Evolutionary conservation across 345 rosid genomes (phyloP).

Genomic region (Melaleuca alternifolia): DNA sequence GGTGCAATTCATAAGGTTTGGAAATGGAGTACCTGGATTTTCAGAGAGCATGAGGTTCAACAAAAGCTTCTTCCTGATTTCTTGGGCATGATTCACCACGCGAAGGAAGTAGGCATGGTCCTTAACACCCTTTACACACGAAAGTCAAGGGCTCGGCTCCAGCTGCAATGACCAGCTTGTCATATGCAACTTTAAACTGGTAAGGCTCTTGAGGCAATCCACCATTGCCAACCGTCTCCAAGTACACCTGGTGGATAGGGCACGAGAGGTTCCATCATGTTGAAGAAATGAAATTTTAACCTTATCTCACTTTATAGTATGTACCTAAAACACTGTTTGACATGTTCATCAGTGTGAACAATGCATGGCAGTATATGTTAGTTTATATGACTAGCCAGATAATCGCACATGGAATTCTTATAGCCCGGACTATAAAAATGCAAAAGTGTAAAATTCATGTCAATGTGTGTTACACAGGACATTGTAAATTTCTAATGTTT

Average conservation of each 20-base stretch:
- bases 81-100: slow-evolving; percentile 91
- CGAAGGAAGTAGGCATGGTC: slow-evolving; percentile 86
- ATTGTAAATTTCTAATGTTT: not conserved
- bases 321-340: not conserved
- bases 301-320: not conserved
- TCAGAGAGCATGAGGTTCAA: slow-evolving; percentile 89
- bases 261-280: not conserved
- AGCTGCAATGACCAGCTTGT: slow-evolving; percentile 78
- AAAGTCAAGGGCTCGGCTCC: slow-evolving; percentile 94
- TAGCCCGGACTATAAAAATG: not conserved
- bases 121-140: slow-evolving; percentile 77
- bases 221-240: slow-evolving; percentile 53
- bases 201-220: slow-evolving; percentile 48
- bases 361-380: not conserved
- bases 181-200: slow-evolving; percentile 78
- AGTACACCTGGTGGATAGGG: slow-evolving; percentile 41
- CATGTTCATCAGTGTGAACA: not conserved
- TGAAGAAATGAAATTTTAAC: not conserved
- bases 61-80: slow-evolving; percentile 85
- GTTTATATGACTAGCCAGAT: not conserved
- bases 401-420: rapidly evolving
- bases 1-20: not conserved
- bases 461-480: rapidly evolving
- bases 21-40: slow-evolving; percentile 48
- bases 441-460: not conserved